Base-by-base conservation (phyloP, 305 asterid species). In the Fraxinus sp. region DNA sequence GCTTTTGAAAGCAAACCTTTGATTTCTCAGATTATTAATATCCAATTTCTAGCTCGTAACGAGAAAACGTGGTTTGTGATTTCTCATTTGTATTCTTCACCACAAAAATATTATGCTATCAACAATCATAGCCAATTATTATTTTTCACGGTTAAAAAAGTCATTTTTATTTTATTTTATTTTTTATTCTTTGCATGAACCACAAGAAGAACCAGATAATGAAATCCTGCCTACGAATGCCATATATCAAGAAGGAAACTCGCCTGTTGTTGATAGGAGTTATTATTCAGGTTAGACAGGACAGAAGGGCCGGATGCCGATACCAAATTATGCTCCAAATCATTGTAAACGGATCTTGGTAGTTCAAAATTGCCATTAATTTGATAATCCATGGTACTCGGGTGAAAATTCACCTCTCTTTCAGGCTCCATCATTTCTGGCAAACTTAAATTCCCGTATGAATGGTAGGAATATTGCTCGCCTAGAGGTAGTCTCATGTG, bases 261-360 rank as follows among this genome's bases (percentile, higher is more conserved):
- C 64, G 88, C 96, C 96, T 90, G 97, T 37, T 89, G 88, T 33
- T 89, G 88, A 83, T 85, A 93, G 66, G 96, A 79, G 84, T 86
- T 86, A 49, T 85, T 88, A 52, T 88, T 89, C 0, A 93, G 89
- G 87, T 84, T 84, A 82, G 92, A 89, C 85, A 90, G 82, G 57
- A 78, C 85, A 33, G 90, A 87, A 2, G 90, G 78, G 37, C 87
- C 91, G 20, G 90, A 77, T 35, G 88, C 33, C 11, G 92, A 90
- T 87, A 84, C 85, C 88, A 92, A 88, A 68, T 85, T 82, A 76
- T 86, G 87, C 11, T 88, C 89, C 46, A 86, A 78, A 75, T 79
- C 86, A 84, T 84, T 87, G 80, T 88, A 92, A 41, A 89, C 81
- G 35, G 93, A 87, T 83, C 94, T 85, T 30, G 88, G 88, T 59